A percentile compares a stretch with the other conserved stretches of the same genome.
Evolutionary conservation across 2,329 filamentous ascomycete genomes (phyloP).

Genomic region (Ophiostoma australiae): DNA sequence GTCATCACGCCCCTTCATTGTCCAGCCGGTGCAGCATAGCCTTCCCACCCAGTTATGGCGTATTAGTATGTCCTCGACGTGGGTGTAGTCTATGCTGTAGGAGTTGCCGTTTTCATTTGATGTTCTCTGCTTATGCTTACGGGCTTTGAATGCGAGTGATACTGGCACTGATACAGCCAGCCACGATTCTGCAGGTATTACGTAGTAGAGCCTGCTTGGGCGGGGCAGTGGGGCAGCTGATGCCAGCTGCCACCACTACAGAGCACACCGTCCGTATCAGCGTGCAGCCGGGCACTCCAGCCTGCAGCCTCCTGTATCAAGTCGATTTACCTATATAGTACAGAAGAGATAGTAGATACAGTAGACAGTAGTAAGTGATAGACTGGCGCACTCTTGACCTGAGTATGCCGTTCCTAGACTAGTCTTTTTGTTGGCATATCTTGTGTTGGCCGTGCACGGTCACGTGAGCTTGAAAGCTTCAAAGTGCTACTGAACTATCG

Average conservation of each 20-base stretch:
- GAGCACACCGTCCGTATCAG: background rate
- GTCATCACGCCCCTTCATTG: slow-evolving; percentile 27
- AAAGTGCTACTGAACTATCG: too few species aligned
- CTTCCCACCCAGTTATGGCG: background rate
- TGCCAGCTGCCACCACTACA: slow-evolving; percentile 14
- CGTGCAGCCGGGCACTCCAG: background rate
- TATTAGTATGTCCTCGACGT: background rate
- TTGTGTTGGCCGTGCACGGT: background rate
- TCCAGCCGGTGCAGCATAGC: slow-evolving; percentile 24
- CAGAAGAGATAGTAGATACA: too few species aligned
- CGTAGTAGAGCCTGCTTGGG: slow-evolving; percentile 13
- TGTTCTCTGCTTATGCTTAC: background rate
- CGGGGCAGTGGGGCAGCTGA: slow-evolving; percentile 22
- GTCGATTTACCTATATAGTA: background rate
- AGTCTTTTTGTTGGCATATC: background rate
- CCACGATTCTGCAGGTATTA: background rate
- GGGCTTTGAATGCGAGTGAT: background rate
- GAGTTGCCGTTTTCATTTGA: background rate
- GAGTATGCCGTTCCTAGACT: too few species aligned
- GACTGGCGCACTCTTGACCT: too few species aligned
- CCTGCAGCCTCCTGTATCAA: background rate
- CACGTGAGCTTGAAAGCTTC: background rate
- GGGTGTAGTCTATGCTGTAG: background rate
- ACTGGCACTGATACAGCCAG: background rate
- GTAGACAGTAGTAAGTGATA: too few species aligned